Percentiles rank a stretch among this genome's conserved stretches.
Conservation (phyloP, 148 eudicot species). For the Chenopodium suecicum region DNA sequence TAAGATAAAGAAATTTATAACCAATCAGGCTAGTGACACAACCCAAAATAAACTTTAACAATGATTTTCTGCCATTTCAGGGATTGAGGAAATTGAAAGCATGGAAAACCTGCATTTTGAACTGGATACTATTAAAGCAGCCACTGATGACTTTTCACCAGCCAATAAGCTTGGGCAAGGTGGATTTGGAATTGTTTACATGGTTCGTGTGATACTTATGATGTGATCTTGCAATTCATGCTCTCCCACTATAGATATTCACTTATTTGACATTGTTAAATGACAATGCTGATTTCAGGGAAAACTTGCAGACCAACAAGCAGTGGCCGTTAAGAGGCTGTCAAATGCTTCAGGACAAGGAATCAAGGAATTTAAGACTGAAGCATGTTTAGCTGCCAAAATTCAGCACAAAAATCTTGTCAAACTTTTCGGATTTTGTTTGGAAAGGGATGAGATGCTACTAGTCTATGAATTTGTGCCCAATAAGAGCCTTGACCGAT, state of each 20-base stretch:
- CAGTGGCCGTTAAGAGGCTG: conserved; percentile 35
- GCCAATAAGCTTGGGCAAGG: conserved; percentile 34
- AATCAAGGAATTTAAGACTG: conserved; percentile 28
- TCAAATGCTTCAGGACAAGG: conserved; percentile 36
- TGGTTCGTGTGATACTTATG: conserved; percentile 16
- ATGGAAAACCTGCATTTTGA: conserved; percentile 34
- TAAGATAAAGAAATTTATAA: too few species aligned
- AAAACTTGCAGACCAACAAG: conserved; percentile 30
- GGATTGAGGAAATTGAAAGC: conserved; percentile 29
- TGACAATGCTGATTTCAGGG: conserved; percentile 23
- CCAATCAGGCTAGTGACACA: too few species aligned
- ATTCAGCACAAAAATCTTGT: conserved; percentile 37
- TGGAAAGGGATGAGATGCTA: conserved; percentile 31
- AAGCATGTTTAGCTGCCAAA: conserved; percentile 33
- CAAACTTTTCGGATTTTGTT: conserved; percentile 31
- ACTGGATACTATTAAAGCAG: conserved; percentile 25
- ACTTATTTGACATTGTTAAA: too few species aligned
- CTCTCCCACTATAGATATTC: not conserved
- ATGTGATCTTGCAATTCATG: not conserved
- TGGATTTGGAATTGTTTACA: conserved; percentile 37
- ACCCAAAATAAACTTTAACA: too few species aligned
- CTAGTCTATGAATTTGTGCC: conserved; percentile 37
- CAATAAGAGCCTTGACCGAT: conserved; percentile 27
- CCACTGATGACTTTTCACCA: conserved; percentile 28
- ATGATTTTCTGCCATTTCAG: conserved; percentile 9